A percentile compares a stretch with the other conserved stretches of the same genome.
Evolutionary conservation across 2,329 filamentous ascomycete genomes (phyloP).

Genomic region (Pseudocercospora eumusae): DNA sequence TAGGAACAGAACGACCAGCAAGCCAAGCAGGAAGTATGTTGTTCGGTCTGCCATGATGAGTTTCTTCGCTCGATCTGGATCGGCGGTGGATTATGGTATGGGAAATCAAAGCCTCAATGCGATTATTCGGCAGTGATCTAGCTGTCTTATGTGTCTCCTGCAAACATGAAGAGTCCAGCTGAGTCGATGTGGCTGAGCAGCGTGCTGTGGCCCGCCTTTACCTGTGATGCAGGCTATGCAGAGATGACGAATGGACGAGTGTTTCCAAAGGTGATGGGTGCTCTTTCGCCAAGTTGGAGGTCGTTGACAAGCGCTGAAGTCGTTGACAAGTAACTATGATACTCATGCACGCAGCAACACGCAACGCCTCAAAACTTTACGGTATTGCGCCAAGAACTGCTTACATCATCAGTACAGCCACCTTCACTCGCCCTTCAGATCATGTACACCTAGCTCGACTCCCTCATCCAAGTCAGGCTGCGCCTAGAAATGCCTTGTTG

Average conservation of each 20-base stretch:
- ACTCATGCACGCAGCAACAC: too few relatives aligned
- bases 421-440: too few relatives aligned
- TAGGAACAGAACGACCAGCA: slow-evolving; percentile 33
- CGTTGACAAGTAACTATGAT: too few relatives aligned
- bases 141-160: not conserved
- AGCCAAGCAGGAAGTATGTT: slow-evolving; percentile 32
- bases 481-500: too few relatives aligned
- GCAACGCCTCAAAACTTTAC: not conserved
- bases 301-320: slow-evolving; percentile 2
- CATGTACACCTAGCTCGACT: too few relatives aligned
- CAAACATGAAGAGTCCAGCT: slow-evolving; percentile 11
- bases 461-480: too few relatives aligned
- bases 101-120: too few relatives aligned
- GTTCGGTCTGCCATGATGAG: slow-evolving; percentile 18
- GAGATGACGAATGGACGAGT: not conserved
- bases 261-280: not conserved
- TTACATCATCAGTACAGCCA: not conserved
- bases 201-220: slow-evolving; percentile 6
- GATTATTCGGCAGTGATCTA: not conserved
- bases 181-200: slow-evolving; percentile 20
- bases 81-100: too few relatives aligned
- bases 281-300: not conserved
- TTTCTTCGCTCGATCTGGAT: not conserved
- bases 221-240: not conserved
- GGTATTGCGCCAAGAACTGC: not conserved